Conservation (phyloP, 1,139 yeast species). For the Candida freyschussii region DNA sequence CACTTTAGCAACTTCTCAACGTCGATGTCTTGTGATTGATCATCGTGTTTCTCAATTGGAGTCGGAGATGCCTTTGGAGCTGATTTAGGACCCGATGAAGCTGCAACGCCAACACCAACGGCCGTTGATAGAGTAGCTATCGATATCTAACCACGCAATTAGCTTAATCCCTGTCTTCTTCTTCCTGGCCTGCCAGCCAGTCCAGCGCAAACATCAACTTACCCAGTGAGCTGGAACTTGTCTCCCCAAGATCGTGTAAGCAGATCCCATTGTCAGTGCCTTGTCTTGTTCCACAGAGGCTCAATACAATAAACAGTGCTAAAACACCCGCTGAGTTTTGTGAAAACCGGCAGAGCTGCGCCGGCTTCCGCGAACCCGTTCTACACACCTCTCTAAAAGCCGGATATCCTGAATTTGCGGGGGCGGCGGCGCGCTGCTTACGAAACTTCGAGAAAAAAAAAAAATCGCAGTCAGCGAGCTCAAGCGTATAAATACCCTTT, state of each 20-base stretch:
- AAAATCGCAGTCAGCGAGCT: too few relatives aligned
- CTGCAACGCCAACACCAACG: slow-evolving; percentile 30
- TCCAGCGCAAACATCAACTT: slow-evolving; percentile 36
- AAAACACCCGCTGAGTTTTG: too few relatives aligned
- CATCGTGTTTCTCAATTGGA: slow-evolving; percentile 21
- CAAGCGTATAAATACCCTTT: too few relatives aligned
- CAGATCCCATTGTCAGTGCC: slow-evolving; percentile 53
- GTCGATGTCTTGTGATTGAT: slow-evolving; percentile 17
- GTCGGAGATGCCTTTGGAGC: slow-evolving; percentile 33
- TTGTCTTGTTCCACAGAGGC: too few relatives aligned
- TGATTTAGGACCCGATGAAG: slow-evolving; percentile 24
- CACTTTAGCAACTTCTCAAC: slow-evolving; percentile 19
- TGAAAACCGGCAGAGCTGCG: too few relatives aligned
- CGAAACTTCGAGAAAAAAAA: too few relatives aligned
- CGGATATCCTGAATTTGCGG: too few relatives aligned
- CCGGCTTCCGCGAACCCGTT: too few relatives aligned
- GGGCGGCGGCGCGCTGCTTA: too few relatives aligned
- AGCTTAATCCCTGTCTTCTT: neutral
- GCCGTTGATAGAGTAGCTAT: slow-evolving; percentile 34
- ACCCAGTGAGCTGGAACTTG: slow-evolving; percentile 62
- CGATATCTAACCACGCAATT: slow-evolving; percentile 28
- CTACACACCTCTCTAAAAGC: too few relatives aligned
- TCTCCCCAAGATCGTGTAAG: slow-evolving; percentile 59
- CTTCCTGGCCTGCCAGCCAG: neutral
- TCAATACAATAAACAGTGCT: too few relatives aligned